Percentiles rank a stretch among this genome's conserved stretches.
phyloP scores from a whole-genome alignment of 306 rosid species.

The Citrullus amarus region DNA sequence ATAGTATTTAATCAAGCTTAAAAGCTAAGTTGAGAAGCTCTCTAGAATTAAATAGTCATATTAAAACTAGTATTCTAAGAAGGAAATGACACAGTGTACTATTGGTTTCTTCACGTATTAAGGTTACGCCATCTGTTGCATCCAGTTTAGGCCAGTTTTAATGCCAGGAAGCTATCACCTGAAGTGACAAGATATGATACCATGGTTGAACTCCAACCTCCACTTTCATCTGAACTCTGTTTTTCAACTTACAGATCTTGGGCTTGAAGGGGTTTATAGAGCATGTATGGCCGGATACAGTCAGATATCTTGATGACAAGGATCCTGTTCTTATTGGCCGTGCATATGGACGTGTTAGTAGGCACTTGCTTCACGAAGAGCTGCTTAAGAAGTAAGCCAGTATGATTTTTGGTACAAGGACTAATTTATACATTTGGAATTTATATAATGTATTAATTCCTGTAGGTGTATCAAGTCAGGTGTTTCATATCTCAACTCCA shows the following conservation, averaged over 20 bases:
- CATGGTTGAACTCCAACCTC: neutral
- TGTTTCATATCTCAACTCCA: slow-evolving; percentile 77
- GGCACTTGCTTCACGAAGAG: slow-evolving; percentile 86
- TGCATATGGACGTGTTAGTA: slow-evolving; percentile 85
- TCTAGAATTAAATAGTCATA: neutral
- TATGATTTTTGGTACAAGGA: neutral
- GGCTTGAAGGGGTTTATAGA: slow-evolving; percentile 91
- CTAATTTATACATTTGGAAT: slow-evolving; percentile 7
- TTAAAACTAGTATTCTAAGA: neutral
- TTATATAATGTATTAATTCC: slow-evolving; percentile 21
- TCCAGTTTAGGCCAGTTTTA: neutral
- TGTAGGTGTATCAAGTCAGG: slow-evolving; percentile 99
- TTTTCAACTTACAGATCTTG: slow-evolving; percentile 55
- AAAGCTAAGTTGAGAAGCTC: neutral
- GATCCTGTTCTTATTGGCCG: slow-evolving; percentile 71
- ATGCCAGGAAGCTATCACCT: neutral
- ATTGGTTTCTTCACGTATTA: neutral
- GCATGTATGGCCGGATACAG: slow-evolving; percentile 94
- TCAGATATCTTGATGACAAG: slow-evolving; percentile 62
- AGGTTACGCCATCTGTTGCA: neutral
- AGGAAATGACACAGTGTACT: neutral
- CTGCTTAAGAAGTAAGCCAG: slow-evolving; percentile 53
- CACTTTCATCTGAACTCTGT: slow-evolving; percentile 1
- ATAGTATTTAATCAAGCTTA: neutral
- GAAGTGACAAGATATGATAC: neutral